These are phyloP conservation scores for Tripidium arundinaceum DNA, from an alignment of 202 grass and related monocot species.

Conservation along the genomic window DNA sequence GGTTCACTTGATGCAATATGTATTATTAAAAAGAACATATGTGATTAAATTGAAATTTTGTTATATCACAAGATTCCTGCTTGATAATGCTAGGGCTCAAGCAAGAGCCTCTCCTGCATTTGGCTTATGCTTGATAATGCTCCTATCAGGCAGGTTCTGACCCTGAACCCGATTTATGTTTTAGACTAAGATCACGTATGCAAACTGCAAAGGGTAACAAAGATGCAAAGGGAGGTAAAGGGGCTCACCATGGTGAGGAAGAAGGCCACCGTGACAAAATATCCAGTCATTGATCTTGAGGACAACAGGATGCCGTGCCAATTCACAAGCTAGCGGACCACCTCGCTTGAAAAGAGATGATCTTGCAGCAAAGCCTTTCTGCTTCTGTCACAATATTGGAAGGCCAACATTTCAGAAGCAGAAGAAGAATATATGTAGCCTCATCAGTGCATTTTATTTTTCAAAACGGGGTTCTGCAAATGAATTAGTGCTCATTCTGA, in stretches of 20 bases:
- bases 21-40: neutral
- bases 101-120: neutral
- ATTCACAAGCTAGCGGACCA: slow-evolving; percentile 70
- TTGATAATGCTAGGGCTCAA: neutral
- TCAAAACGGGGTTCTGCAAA: neutral
- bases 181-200: neutral
- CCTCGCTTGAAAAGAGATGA: slow-evolving; percentile 75
- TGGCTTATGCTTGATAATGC: neutral
- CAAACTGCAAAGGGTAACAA: neutral
- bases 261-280: slow-evolving; percentile 97
- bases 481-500: neutral
- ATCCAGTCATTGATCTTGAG: slow-evolving; percentile 85
- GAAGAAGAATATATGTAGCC: neutral
- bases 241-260: slow-evolving; percentile 83
- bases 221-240: neutral
- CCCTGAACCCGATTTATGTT: neutral
- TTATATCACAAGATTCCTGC: neutral
- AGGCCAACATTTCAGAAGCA: slow-evolving; percentile 48
- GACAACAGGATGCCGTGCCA: slow-evolving; percentile 71
- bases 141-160: neutral
- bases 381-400: slow-evolving; percentile 64
- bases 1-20: neutral
- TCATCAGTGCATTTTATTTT: neutral
- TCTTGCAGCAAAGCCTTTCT: slow-evolving; percentile 72
- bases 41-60: neutral